Evolutionary conservation across 495 filamentous ascomycete species (phyloP), one percentile per base, ranked within the genome.

Genomic region (Aspergillus haitiensis): DNA sequence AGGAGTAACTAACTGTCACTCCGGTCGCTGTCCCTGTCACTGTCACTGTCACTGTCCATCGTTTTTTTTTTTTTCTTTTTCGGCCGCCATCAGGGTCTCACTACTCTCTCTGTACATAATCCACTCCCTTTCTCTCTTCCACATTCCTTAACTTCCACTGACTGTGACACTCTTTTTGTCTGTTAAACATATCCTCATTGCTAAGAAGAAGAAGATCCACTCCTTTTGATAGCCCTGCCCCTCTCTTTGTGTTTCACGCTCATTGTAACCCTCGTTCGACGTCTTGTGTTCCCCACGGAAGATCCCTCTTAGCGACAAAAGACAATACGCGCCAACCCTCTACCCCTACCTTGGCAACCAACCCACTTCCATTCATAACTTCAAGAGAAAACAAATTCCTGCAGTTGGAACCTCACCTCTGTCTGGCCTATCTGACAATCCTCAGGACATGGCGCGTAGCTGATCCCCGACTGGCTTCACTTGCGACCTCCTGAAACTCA

Each of bases 331-430:
- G 56, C 61, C 56, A 45, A 54, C 49, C 50, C 32, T 44, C 33
- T 42, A n/a, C 55, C 61, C 51, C 33, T 63, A 40, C 44, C 61
- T 63, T 63, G 61, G 61, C 61, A 48, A 55, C 39, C 52, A 46
- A 31, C 54, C 48, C 39, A 57, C 59, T 47, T 31, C 48, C 31
- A 39, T 44, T 39, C 52, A 40, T 16, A 55, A 45, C 42, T 48
- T 40, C 44, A 44, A 31, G 51, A 51, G 51, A 51, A 16, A 46
- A 36, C 52, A 47, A n/a, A 40, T 53, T 27, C 21, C 21, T 44
- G 37, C 44, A 31, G 53, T 10, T 44, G 27, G 18, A 46, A 46
- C 27, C 50, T 55, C 49, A 63, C 37, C 32, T 46, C 31, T 55
- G 45, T 36, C 18, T 46, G 37, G 55, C 45, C 37, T 16, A 45